Conservation (phyloP, 805 yeast genomes). For the Clavispora fructus region DNA sequence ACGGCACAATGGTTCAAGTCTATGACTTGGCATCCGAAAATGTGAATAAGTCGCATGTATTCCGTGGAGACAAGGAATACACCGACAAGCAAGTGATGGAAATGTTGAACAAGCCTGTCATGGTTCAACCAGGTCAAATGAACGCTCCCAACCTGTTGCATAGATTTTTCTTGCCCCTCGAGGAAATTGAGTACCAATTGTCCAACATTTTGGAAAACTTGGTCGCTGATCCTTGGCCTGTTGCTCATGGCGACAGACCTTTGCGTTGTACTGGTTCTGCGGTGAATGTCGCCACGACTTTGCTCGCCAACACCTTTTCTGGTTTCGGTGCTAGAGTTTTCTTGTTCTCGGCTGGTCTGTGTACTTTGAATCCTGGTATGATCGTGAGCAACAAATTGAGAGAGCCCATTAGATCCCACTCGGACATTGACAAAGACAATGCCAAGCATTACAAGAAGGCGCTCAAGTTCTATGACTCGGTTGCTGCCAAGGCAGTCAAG, state of each 20-base stretch:
- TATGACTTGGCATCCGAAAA: slow-evolving; percentile 69
- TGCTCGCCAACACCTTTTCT: slow-evolving; percentile 77
- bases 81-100: slow-evolving; percentile 60
- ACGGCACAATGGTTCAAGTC: slow-evolving; percentile 85
- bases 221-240: slow-evolving; percentile 83
- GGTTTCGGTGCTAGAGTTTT: slow-evolving; percentile 86
- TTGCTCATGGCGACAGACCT: slow-evolving; percentile 77
- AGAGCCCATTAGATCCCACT: slow-evolving; percentile 96
- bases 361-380: slow-evolving; percentile 91
- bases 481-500: slow-evolving; percentile 65
- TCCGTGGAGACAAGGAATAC: slow-evolving; percentile 87
- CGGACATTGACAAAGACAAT: slow-evolving; percentile 85
- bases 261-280: slow-evolving; percentile 93
- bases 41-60: slow-evolving; percentile 71
- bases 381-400: slow-evolving; percentile 87
- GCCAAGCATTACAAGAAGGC: slow-evolving; percentile 89
- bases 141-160: slow-evolving; percentile 34
- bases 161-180: slow-evolving; percentile 69
- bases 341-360: slow-evolving; percentile 90
- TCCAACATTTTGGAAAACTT: slow-evolving; percentile 74
- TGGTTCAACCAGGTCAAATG: slow-evolving; percentile 21
- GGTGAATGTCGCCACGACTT: slow-evolving; percentile 71
- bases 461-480: slow-evolving; percentile 67
- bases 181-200: slow-evolving; percentile 76
- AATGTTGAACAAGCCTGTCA: slow-evolving; percentile 37